Conservation (phyloP, 441 rosid species). For the Populus tomentosa region DNA sequence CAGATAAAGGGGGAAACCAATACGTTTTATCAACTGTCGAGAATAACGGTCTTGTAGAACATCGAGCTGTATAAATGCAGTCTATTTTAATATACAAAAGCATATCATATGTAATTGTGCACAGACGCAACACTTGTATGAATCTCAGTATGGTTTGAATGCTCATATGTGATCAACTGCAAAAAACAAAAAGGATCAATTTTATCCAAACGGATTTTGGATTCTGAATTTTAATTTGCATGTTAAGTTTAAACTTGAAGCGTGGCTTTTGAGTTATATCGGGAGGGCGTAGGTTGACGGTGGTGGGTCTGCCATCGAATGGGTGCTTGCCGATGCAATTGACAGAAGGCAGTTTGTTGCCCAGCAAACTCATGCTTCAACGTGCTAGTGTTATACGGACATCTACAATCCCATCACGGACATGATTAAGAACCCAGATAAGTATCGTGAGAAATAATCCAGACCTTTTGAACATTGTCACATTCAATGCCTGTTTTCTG, state of each 20-base stretch:
- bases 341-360: slow-evolving; percentile 16
- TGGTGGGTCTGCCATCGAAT: slow-evolving; percentile 50
- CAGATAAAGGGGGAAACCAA: neutral
- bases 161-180: neutral
- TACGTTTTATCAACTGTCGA: neutral
- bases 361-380: neutral
- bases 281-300: slow-evolving; percentile 35
- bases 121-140: neutral
- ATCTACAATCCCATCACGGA: neutral
- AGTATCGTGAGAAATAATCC: neutral
- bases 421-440: slow-evolving; percentile 1
- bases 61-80: neutral
- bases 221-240: neutral
- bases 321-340: slow-evolving; percentile 57
- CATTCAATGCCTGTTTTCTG: neutral
- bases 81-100: neutral
- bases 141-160: neutral
- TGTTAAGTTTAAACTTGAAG: neutral
- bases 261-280: neutral
- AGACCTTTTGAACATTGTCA: neutral
- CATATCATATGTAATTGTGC: neutral
- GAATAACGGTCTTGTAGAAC: neutral
- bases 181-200: neutral
- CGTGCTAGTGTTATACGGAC: neutral
- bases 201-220: no score